These are phyloP conservation scores for Acaromyces ingoldii DNA, from an alignment of 1,284 basidiomycete species.

Conservation along the genomic window DNA sequence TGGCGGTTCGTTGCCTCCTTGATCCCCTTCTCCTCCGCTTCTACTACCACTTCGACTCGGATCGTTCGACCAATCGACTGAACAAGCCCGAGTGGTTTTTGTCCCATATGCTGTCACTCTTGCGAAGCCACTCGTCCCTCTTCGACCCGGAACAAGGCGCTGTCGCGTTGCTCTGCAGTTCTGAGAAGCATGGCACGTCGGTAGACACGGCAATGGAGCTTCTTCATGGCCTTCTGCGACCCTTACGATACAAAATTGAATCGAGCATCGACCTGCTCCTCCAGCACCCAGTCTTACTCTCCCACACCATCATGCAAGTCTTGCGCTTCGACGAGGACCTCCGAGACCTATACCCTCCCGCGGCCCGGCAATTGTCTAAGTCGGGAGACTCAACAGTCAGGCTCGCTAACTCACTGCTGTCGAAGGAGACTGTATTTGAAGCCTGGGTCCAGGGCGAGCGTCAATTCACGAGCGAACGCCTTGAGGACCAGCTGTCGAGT, in stretches of 20 bases:
- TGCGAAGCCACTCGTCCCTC: constrained; percentile 56
- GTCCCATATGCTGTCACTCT: constrained; percentile 71
- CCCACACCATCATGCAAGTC: constrained; percentile 90
- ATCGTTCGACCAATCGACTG: constrained; percentile 77
- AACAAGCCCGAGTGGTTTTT: constrained; percentile 99
- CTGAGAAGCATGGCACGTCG: constrained; percentile 51
- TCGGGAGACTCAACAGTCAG: constrained; percentile 10
- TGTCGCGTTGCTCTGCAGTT: constrained; percentile 54
- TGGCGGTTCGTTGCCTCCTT: constrained; percentile 68
- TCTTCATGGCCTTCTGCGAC: constrained; percentile 32
- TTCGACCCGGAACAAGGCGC: constrained; percentile 66
- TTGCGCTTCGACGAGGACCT: constrained; percentile 79
- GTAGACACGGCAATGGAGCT: too few species aligned
- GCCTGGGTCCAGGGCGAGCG: constrained; percentile 64
- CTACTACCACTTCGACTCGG: constrained; percentile 89
- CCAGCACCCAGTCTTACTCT: constrained; percentile 69
- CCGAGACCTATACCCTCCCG: constrained; percentile 13
- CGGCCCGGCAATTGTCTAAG: too few species aligned
- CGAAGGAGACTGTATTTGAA: constrained; percentile 79
- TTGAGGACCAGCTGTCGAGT: constrained; percentile 72
- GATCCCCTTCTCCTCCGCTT: constrained; percentile 80
- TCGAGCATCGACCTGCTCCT: constrained; percentile 65
- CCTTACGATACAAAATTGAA: constrained; percentile 33
- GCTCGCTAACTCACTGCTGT: constrained; percentile 67
- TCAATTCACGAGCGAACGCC: constrained; percentile 71